Conservation (phyloP, 2,329 filamentous ascomycete genomes). For the Penicillium aurantiogriseum region DNA sequence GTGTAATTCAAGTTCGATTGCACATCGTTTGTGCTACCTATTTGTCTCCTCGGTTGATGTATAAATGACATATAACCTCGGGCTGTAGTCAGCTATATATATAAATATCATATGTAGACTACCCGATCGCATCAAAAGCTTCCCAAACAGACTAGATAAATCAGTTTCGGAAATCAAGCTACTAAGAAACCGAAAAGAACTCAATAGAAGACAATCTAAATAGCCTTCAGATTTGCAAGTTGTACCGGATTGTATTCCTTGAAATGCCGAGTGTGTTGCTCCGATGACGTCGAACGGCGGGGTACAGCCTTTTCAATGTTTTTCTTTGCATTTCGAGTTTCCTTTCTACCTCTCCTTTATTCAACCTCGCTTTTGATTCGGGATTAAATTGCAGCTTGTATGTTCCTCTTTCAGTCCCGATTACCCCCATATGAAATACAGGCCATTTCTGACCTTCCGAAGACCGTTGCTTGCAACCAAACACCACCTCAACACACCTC, state of each 20-base stretch:
- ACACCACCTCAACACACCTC: conserved; percentile 4
- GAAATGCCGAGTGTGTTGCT: conserved; percentile 15
- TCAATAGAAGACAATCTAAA: background rate
- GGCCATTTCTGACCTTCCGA: conserved; percentile 25
- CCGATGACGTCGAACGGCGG: conserved; percentile 25
- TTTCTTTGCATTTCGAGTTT: background rate
- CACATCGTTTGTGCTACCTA: background rate
- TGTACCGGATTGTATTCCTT: background rate
- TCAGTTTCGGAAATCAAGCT: background rate
- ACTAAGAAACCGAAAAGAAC: no score
- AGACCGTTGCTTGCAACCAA: conserved; percentile 20
- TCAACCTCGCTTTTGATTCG: background rate
- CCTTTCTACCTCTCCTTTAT: background rate
- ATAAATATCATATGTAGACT: background rate
- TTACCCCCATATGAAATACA: background rate
- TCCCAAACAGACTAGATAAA: background rate
- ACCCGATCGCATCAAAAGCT: background rate
- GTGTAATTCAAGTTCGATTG: background rate
- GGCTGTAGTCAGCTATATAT: background rate
- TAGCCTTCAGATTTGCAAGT: background rate
- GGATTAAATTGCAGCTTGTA: background rate
- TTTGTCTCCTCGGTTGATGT: background rate
- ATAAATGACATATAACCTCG: background rate
- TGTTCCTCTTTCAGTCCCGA: background rate
- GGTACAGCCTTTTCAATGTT: conserved; percentile 3